Base-by-base conservation (phyloP, 768 basidiomycete species). In the Candolleomyces eurysporus region DNA sequence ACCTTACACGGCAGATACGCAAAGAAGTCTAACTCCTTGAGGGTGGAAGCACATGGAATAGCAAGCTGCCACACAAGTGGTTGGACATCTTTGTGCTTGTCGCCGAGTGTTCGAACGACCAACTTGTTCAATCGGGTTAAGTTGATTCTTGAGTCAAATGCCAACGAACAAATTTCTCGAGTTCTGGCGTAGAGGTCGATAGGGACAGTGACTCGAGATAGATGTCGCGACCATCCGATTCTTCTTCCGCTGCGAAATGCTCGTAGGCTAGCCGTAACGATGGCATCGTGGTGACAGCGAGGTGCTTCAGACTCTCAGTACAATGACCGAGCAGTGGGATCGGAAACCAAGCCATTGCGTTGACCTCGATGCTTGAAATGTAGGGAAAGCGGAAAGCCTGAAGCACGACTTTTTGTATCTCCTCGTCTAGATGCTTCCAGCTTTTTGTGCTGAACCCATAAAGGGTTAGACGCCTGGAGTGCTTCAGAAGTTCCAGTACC, bases 311-410 rank as follows among this genome's bases (percentile, higher is more conserved):
- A 16, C 0, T 42, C 9, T 43, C 22, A 1, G 40, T n/a, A 36
- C 52, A 56, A 9, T 17, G 2, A 2, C 42, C 54, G 4, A 56
- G 40, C 22, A 56, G 14, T 9, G 54, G 19, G 17, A 56, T 21
- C 6, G 54, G 54, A 26, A 56, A 56, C 17, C 39, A 56, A 17
- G 54, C 16, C 54, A 56, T 56, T 10, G 54, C 54, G 54, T 56
- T n/a, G 36, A 56, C n/a, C 17, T 56, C 40, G 54, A 56, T 43
- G 14, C 19, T 8, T 11, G 2, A 5, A 4, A 56, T 19, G 17
- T 43, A 2, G 9, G 54, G 54, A 26, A 10, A 42, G 17, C 13
- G 54, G 21, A 56, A 56, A 16, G 54, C 54, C n/a, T 56, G 5
- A 11, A 36, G 40, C 6, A 43, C 22, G 10, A 39, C 16, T 1